Conservation (phyloP, 108 stramenopile species). For the Cyclotella distinguenda region DNA sequence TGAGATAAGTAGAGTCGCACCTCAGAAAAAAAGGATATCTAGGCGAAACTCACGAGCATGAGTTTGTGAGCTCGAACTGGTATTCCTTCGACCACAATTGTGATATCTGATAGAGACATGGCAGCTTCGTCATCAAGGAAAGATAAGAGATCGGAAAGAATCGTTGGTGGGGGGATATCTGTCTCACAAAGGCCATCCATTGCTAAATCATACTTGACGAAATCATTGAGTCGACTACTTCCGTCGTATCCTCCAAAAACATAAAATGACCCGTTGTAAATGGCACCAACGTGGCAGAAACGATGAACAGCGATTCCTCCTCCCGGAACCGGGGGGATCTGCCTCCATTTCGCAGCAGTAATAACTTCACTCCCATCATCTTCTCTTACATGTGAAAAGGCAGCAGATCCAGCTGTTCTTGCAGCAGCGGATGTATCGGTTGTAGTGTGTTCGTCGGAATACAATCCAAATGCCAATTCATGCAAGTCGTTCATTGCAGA, state of each 20-base stretch:
- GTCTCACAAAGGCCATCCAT: conserved; percentile 36
- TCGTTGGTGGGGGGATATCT: conserved; percentile 77
- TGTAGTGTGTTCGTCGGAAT: conserved; percentile 7
- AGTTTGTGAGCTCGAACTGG: conserved; percentile 92
- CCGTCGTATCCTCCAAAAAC: conserved; percentile 97
- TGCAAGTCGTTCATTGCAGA: conserved; percentile 95
- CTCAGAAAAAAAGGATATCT: too few species aligned
- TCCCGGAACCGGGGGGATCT: conserved; percentile 37
- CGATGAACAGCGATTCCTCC: conserved; percentile 63
- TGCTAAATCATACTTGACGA: conserved; percentile 66
- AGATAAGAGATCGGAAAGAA: conserved; percentile 80
- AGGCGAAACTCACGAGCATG: conserved; percentile 86
- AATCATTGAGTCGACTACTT: conserved; percentile 90
- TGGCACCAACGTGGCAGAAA: conserved; percentile 92
- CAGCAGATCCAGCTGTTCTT: conserved; percentile 9
- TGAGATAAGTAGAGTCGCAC: too few species aligned
- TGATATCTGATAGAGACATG: conserved; percentile 83
- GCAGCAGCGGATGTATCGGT: conserved; percentile 14
- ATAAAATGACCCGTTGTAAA: conserved; percentile 71
- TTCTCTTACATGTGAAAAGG: conserved; percentile 15
- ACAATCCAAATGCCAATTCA: conserved; percentile 69
- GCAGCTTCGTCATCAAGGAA: conserved; percentile 78
- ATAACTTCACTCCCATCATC: conserved; percentile 26
- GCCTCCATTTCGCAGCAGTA: conserved; percentile 42
- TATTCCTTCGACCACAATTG: conserved; percentile 87